A percentile compares a stretch with the other conserved stretches of the same genome.
Evolutionary conservation across 2,329 filamentous ascomycete species (phyloP).

Genomic region (Apiospora malaysiana): DNA sequence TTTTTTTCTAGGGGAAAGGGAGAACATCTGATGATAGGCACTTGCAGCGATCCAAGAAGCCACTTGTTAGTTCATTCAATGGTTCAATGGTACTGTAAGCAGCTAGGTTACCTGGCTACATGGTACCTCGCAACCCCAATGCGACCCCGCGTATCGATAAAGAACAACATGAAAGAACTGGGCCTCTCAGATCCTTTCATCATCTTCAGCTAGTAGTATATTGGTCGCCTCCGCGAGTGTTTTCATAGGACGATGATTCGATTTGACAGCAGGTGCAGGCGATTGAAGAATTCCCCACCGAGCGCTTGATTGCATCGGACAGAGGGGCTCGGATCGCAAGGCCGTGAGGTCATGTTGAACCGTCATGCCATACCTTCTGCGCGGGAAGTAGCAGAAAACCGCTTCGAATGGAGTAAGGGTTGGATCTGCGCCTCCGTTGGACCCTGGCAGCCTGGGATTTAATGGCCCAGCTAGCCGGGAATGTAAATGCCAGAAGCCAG

Average conservation of each 20-base stretch:
- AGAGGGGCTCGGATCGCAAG: not conserved
- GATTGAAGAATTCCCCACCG: not conserved
- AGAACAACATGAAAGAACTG: not conserved
- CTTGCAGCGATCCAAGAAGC: not conserved
- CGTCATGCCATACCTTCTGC: not conserved
- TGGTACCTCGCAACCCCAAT: not conserved
- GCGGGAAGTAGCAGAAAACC: not conserved
- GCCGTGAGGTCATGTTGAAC: not conserved
- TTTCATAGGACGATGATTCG: not conserved
- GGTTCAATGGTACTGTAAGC: too few relatives aligned
- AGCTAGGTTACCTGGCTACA: too few relatives aligned
- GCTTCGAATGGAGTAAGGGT: not conserved
- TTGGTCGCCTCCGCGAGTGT: too few relatives aligned
- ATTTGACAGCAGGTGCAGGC: not conserved
- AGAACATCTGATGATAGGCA: not conserved
- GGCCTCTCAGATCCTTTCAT: not conserved
- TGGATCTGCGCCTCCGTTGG: constrained; percentile 1
- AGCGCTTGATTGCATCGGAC: not conserved
- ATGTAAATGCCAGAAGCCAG: not conserved
- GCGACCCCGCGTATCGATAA: constrained; percentile 14
- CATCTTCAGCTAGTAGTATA: too few relatives aligned
- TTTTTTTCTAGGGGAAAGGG: not conserved
- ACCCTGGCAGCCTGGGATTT: not conserved
- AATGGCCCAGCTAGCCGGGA: not conserved
- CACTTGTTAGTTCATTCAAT: not conserved